phyloP scores from a whole-genome alignment of 2,329 filamentous ascomycete species.

The Blastomyces parvus region DNA sequence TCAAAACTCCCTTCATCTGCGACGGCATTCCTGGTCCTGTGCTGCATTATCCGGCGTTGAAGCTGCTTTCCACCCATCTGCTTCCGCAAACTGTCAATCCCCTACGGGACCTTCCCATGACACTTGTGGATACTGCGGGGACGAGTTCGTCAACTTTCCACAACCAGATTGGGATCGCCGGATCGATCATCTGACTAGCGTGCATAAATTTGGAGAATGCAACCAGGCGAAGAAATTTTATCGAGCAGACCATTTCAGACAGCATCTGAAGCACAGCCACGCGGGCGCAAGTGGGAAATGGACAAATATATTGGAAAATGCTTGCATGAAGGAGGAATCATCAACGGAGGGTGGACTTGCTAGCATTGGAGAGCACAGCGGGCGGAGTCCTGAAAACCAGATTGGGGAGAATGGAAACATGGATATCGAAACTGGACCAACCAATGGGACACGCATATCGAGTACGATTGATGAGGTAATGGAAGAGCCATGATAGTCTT shows the following conservation, averaged over 20 bases:
- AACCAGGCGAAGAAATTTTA: slow-evolving; percentile 98
- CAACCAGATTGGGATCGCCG: slow-evolving; percentile 82
- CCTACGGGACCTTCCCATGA: slow-evolving; percentile 44
- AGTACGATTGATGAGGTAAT: slow-evolving; percentile 19
- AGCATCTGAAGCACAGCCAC: slow-evolving; percentile 96
- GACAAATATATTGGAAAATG: slow-evolving; percentile 96
- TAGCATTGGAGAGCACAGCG: slow-evolving; percentile 21
- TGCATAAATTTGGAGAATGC: slow-evolving; percentile 96
- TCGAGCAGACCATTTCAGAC: slow-evolving; percentile 92
- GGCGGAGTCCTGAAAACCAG: slow-evolving; percentile 10
- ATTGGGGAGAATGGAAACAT: slow-evolving; percentile 6
- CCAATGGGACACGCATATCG: slow-evolving; percentile 10
- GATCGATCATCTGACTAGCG: slow-evolving; percentile 74
- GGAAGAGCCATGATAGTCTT: slow-evolving; percentile 16
- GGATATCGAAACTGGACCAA: slow-evolving; percentile 7
- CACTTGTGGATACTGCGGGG: slow-evolving; percentile 88
- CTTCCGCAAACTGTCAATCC: slow-evolving; percentile 33
- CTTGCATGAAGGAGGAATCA: slow-evolving; percentile 83
- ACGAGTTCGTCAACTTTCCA: slow-evolving; percentile 67
- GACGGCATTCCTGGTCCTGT: slow-evolving; percentile 94
- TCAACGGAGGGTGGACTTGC: slow-evolving; percentile 24
- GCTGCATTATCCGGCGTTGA: slow-evolving; percentile 67
- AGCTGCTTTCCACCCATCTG: slow-evolving; percentile 78
- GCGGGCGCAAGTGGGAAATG: slow-evolving; percentile 94
- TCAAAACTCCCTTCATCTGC: slow-evolving; percentile 86